Evolutionary conservation across 495 filamentous ascomycete genomes (phyloP).

Genomic region (Neohortaea acidophila): DNA sequence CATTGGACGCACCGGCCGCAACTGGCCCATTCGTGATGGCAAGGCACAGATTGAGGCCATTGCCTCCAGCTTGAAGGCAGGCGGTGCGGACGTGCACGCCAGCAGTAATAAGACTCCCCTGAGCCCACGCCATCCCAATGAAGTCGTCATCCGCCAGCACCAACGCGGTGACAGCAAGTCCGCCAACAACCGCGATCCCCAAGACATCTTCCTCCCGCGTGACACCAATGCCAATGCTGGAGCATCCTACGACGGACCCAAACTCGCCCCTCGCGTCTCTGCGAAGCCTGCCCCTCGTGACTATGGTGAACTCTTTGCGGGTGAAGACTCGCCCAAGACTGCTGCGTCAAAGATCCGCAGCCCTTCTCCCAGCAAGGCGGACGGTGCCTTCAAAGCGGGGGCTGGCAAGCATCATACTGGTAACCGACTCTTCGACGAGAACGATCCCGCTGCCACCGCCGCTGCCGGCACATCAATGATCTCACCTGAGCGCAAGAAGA

Average conservation of each 20-base stretch:
- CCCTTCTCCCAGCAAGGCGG: slow-evolving; percentile 36
- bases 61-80: slow-evolving; percentile 11
- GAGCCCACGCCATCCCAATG: slow-evolving; percentile 3
- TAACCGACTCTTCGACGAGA: slow-evolving; percentile 53
- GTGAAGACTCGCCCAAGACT: slow-evolving; percentile 22
- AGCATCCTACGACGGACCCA: slow-evolving; percentile 28
- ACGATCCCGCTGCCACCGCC: slow-evolving; percentile 31
- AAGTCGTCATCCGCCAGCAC: slow-evolving; percentile 15
- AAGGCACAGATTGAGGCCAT: slow-evolving; percentile 49
- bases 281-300: slow-evolving; percentile 49
- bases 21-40: slow-evolving; percentile 88
- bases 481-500: slow-evolving; percentile 38
- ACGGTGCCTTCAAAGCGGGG: slow-evolving; percentile 45
- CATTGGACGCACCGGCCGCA: slow-evolving; percentile 72
- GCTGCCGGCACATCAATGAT: too few species aligned
- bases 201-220: slow-evolving; percentile 54
- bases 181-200: slow-evolving; percentile 45
- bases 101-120: background rate
- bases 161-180: slow-evolving; percentile 10
- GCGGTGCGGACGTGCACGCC: slow-evolving; percentile 1
- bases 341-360: slow-evolving; percentile 15
- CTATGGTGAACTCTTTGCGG: slow-evolving; percentile 48
- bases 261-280: slow-evolving; percentile 37
- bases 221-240: slow-evolving; percentile 33
- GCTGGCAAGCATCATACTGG: slow-evolving; percentile 54